Conservation (phyloP, 371 early-diverging fungal species). For the Rhizopus delemar region DNA sequence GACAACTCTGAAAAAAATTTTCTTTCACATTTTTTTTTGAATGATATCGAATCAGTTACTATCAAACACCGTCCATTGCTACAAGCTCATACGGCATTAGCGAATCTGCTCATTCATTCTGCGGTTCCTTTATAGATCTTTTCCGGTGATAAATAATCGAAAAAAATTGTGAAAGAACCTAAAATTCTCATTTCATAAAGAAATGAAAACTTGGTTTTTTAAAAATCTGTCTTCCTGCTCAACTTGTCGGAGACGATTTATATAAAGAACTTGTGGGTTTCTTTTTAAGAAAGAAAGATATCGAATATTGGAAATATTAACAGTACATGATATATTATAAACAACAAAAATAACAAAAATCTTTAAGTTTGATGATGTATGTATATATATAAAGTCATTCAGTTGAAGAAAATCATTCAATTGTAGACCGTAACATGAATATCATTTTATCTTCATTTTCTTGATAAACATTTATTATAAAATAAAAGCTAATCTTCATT, state of each 20-base stretch:
- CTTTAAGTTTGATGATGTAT: too few relatives aligned
- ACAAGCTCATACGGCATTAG: neutral
- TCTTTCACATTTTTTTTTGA: conserved; percentile 50
- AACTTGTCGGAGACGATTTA: neutral
- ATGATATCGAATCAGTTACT: conserved; percentile 3
- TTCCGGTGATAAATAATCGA: neutral
- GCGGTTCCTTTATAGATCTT: conserved; percentile 1
- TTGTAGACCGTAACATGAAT: too few relatives aligned
- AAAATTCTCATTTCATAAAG: neutral
- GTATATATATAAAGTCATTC: too few relatives aligned
- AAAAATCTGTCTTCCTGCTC: neutral
- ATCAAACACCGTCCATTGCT: conserved; percentile 2
- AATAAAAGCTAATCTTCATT: too few relatives aligned
- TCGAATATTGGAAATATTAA: conserved; percentile 22
- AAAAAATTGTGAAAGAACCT: conserved; percentile 1
- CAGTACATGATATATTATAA: too few relatives aligned
- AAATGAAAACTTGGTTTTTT: neutral
- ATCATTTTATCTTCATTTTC: too few relatives aligned
- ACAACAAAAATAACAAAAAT: too few relatives aligned
- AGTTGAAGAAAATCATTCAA: too few relatives aligned
- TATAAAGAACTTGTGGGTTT: neutral
- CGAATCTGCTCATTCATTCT: conserved; percentile 2
- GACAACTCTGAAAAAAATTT: conserved; percentile 9
- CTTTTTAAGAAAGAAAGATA: too few relatives aligned
- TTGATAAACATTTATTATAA: conserved; percentile 52